Evolutionary conservation across 1,284 basidiomycete species (phyloP).

Genomic region (Ceratobasidium sp.): DNA sequence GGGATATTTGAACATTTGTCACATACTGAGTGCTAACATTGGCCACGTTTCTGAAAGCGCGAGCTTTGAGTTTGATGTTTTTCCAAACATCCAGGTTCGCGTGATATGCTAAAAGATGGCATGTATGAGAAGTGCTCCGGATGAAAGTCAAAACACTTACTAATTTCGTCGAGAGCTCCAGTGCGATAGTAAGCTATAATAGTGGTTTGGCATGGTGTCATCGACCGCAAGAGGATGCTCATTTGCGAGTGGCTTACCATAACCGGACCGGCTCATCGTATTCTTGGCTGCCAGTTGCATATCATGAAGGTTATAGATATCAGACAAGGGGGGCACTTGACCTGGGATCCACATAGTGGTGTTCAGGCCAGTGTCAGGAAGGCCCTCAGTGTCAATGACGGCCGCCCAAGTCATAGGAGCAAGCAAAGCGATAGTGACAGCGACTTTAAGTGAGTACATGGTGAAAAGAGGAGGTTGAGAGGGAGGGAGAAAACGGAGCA

Average conservation of each 20-base stretch:
- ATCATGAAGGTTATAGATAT: constrained; percentile 46
- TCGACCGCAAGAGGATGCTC: not conserved
- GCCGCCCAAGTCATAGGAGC: constrained; percentile 33
- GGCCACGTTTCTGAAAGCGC: constrained; percentile 45
- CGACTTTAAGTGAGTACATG: not conserved
- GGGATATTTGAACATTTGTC: not conserved
- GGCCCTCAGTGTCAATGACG: constrained; percentile 46
- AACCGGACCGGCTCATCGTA: constrained; percentile 41
- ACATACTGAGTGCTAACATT: constrained; percentile 45
- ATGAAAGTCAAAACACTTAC: not conserved
- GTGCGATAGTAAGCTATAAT: not conserved
- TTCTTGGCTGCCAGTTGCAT: constrained; percentile 48
- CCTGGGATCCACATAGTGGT: constrained; percentile 45
- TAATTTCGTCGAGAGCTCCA: constrained; percentile 9
- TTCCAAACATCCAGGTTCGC: constrained; percentile 47
- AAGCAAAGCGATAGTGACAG: not conserved
- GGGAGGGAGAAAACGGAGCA: not conserved
- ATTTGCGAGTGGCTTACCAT: constrained; percentile 39
- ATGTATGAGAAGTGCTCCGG: not conserved
- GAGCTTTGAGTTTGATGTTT: constrained; percentile 45
- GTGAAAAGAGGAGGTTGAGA: not conserved
- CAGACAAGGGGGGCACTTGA: constrained; percentile 44
- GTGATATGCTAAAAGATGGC: constrained; percentile 43
- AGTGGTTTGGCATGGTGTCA: not conserved
- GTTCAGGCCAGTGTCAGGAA: constrained; percentile 47